Base-by-base conservation (phyloP, 495 filamentous ascomycete species). In the Neohortaea acidophila region DNA sequence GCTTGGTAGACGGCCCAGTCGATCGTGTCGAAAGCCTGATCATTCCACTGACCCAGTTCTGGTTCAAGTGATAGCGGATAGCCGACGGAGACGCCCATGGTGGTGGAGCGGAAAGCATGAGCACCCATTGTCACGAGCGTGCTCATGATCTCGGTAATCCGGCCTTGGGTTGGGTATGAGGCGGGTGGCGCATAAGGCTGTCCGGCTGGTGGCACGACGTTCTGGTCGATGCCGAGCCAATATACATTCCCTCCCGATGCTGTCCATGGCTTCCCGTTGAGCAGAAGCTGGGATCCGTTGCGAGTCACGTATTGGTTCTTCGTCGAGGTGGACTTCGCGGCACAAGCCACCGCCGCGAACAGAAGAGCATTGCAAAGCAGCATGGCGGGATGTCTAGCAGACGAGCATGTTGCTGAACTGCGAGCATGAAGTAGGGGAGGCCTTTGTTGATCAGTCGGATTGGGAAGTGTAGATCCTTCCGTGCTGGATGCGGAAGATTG, bases 141-240 rank as follows among this genome's bases (percentile, higher is more conserved):
- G 4, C 60, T 60, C 65, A 71, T 71, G n/a, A 59, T 54, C 34
- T 73, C 67, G 7, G 63, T 68, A 28, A 62, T 64, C 27, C 69
- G 59, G 4, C 66, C 68, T 32, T 61, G 59, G 25, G 61, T 65
- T n/a, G 69, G 68, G 41, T 71, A 73, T 40, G 60, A 66, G 15
- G 66, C 61, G 14, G 64, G 64, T 28, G 51, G 56, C 3, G 59
- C 59, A 0, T 60, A 71, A 4, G 68, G 67, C 41, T 64, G 54
- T 6, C 60, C 66, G 0, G 55, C 43, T 0, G 66, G 61, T 1
- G 67, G 68, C 5, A 55, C 57, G 15, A 73, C 67, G 49, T 73
- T 72, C 55, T 73, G 67, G 44, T 73, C 68, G 0, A 73, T 59
- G 1, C 69, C 68, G 15, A 71, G 58, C 69, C 69, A 72, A 53